Evolutionary conservation across 202 grass and related monocot genomes (phyloP), one percentile per base, ranked within the genome.

Genomic region (Eragrostis tef): DNA sequence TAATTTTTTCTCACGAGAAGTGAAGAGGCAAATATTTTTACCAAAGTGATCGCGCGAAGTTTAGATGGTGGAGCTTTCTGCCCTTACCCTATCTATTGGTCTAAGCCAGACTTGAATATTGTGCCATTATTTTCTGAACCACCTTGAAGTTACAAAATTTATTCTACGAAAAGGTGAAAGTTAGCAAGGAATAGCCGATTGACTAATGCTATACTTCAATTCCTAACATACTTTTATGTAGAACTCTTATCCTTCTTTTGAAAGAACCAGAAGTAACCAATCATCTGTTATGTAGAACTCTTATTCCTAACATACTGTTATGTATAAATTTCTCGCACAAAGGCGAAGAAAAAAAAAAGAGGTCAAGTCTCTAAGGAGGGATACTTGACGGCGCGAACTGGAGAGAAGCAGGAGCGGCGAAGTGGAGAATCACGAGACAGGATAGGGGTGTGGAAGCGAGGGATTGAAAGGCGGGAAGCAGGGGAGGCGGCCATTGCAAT

Each of bases 331-430:
- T 29, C 15, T 41, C 44, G 44, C 51, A 44, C 54, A 64, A 65
- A 79, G 24, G 29, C 15, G 6, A 48, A 19, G 29, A 44, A 16
- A 31, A 64, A 29, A 14, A 1, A 31, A 3, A 20, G 44, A 24
- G 5, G 6, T 1, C 39, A 36, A 66, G 49, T 54, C 53, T 57
- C 24, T 11, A 61, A 61, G 52, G 24, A 22, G 25, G 8, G 62
- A 67, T 82, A 89, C 87, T 82, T 89, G 78, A 60, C 67, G 13
- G 83, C 87, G 73, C 87, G 84, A 15, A 82, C 60, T 57, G 67
- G 67, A 24, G 50, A 68, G 79, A 83, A 73, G 11, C 87, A 79
- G 73, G 73, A 53, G 42, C 70, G 62, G 11, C 71, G 77, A 44
- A 59, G 8, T 5, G 24, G 31, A 45, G 50, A 83, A 36, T 52